A percentile compares a stretch with the other conserved stretches of the same genome.
Conservation (phyloP, 352 stramenopile species). For the Synura sp. region DNA sequence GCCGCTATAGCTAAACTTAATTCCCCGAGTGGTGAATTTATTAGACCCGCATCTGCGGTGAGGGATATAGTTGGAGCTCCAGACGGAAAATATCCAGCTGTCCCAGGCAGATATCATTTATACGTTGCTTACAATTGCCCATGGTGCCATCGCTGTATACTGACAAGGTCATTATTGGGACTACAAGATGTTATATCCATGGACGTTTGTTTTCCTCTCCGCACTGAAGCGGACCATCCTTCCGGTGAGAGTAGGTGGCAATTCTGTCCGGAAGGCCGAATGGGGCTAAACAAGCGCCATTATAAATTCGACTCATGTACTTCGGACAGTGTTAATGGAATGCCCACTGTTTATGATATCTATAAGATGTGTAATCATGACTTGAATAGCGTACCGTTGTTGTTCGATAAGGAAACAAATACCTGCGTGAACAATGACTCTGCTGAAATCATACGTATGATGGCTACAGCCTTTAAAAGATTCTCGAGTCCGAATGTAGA, state of each 20-base stretch:
- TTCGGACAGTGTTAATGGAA: not conserved
- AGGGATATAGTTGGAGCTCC: not conserved
- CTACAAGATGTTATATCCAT: constrained; percentile 39
- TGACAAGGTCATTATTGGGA: constrained; percentile 31
- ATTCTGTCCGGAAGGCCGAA: constrained; percentile 46
- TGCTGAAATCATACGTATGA: constrained; percentile 75
- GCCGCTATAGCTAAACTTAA: no score
- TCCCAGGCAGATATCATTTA: constrained; percentile 42
- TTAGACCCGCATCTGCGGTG: not conserved
- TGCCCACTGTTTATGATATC: constrained; percentile 50
- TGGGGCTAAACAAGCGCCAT: not conserved
- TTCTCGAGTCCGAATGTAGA: constrained; percentile 60
- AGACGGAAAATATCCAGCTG: not conserved
- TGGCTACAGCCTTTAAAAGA: constrained; percentile 68
- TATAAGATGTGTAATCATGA: constrained; percentile 68
- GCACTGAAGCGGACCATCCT: constrained; percentile 9
- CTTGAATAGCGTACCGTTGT: constrained; percentile 70
- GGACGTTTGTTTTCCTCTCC: constrained; percentile 40
- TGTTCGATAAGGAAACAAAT: constrained; percentile 74
- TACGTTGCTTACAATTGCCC: constrained; percentile 49
- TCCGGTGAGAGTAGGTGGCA: constrained; percentile 47
- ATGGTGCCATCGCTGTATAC: constrained; percentile 48
- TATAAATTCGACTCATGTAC: constrained; percentile 37
- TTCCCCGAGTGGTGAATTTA: constrained; percentile 1
- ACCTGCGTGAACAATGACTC: constrained; percentile 79